Evolutionary conservation across 345 rosid species (phyloP), one percentile per base, ranked within the genome.

Genomic region (Linum lewisii): DNA sequence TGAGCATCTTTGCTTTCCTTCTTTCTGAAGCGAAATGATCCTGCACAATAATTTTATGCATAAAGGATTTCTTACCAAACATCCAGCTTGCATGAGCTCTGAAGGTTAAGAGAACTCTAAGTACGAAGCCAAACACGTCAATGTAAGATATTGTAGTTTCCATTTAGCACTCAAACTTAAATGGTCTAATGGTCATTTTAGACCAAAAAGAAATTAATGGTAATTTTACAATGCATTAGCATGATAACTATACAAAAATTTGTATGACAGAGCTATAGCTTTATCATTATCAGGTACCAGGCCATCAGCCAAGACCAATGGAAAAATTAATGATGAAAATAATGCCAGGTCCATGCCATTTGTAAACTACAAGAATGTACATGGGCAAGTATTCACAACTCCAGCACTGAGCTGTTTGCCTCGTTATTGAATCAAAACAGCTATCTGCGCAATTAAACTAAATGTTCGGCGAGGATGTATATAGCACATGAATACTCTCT

Each of bases 1-100:
- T 93, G 5, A 93, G 95, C 99, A 93, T 93, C 73, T 93, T 93
- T 29, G 96, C 90, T 74, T 88, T 86, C 72, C 95, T 80, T 75
- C 94, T 77, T 74, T 87, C 90, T n/a, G 94, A 84, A 54, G 66
- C 89, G 73, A 81, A 89, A 56, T 83, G 85, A 68, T 88, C 93
- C 94, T 87, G 72, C 57, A 68, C 45, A 50, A 68, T 42, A 65
- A 61, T 58, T 34, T 49, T 62, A 63, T 51, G 24, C 58, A 69
- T 29, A 21, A 8, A 69, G 7, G 18, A 34, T 47, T 11, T 1
- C 18, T 42, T 11, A 11, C 47, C 18, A 11, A 42, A 2, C 47
- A 42, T 42, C 47, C 14, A 42, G 47, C 4, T 42, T 42, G 0
- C 13, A 16, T 6, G 47, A 42, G 47, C 18, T 42, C 9, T 7